These are phyloP conservation scores for Parsonsia alboflavescens DNA, from an alignment of 257 asterid genomes.

Conservation along the genomic window DNA sequence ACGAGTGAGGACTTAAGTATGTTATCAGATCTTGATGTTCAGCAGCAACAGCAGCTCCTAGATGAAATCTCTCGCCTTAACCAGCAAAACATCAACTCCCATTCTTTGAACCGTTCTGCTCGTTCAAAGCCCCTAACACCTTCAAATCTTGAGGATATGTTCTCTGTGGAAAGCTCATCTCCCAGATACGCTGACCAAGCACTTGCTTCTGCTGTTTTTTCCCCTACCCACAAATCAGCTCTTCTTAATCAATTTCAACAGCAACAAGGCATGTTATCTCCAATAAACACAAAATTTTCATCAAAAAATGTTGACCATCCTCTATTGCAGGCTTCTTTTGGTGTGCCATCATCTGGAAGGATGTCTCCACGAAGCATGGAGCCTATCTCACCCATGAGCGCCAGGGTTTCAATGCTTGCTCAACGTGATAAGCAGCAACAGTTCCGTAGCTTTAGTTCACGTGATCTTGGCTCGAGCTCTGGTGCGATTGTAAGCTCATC, in stretches of 20 bases:
- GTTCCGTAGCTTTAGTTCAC: constrained; percentile 70
- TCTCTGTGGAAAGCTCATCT: constrained; percentile 63
- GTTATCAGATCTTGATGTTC: constrained; percentile 45
- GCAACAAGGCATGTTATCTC: constrained; percentile 66
- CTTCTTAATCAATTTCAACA: constrained; percentile 67
- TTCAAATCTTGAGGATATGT: constrained; percentile 69
- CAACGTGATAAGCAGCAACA: constrained; percentile 59
- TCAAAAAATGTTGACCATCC: constrained; percentile 57
- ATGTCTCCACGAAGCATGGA: constrained; percentile 71
- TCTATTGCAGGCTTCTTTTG: constrained; percentile 46
- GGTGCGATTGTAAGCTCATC: constrained; percentile 45
- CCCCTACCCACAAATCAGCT: constrained; percentile 57
- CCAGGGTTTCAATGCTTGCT: constrained; percentile 57
- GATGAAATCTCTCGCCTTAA: constrained; percentile 41
- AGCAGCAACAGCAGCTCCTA: constrained; percentile 46
- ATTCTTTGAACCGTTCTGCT: constrained; percentile 45
- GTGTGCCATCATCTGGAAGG: constrained; percentile 54
- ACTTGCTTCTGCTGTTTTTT: constrained; percentile 42
- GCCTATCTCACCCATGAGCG: constrained; percentile 66
- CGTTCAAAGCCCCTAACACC: constrained; percentile 48
- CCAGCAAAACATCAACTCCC: constrained; percentile 26
- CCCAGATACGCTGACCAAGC: constrained; percentile 59
- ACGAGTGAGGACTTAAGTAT: constrained; percentile 34
- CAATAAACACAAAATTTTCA: constrained; percentile 51
- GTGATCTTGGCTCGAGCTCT: constrained; percentile 53